phyloP scores from a whole-genome alignment of 768 basidiomycete species.

The Gymnopilus dilepis region DNA sequence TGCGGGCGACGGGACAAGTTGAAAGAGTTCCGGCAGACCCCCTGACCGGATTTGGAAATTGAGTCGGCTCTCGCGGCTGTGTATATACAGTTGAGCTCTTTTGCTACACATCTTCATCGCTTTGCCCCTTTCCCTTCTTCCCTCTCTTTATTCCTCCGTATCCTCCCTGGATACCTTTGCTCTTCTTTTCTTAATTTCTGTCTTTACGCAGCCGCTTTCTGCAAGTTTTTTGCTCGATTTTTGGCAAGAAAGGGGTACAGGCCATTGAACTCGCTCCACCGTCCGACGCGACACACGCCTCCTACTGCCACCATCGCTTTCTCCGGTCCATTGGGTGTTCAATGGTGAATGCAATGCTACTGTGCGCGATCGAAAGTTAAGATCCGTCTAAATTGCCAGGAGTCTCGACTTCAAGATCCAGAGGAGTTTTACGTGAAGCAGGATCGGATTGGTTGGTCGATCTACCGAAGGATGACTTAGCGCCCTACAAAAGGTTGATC shows the following conservation, averaged over 20 bases:
- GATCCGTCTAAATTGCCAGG: slow-evolving; percentile 47
- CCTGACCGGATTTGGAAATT: slow-evolving; percentile 32
- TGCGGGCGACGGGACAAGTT: background rate
- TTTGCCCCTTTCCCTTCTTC: slow-evolving; percentile 11
- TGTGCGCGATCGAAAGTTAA: slow-evolving; percentile 24
- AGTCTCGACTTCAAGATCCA: slow-evolving; percentile 81
- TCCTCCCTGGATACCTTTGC: slow-evolving; percentile 6
- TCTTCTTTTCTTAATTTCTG: slow-evolving; percentile 1
- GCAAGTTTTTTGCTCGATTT: background rate
- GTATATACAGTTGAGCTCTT: slow-evolving; percentile 25
- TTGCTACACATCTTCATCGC: slow-evolving; percentile 22
- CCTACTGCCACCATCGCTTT: slow-evolving; percentile 12
- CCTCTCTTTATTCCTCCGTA: slow-evolving; percentile 5
- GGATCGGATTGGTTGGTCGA: slow-evolving; percentile 84
- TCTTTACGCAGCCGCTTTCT: background rate
- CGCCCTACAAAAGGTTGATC: slow-evolving; percentile 3
- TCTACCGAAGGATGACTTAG: slow-evolving; percentile 6
- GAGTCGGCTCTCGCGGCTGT: slow-evolving; percentile 24
- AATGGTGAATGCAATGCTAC: slow-evolving; percentile 31
- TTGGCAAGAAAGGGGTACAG: slow-evolving; percentile 20
- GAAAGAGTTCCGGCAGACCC: slow-evolving; percentile 5
- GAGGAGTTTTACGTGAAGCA: slow-evolving; percentile 98
- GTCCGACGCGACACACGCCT: slow-evolving; percentile 31
- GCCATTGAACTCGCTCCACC: slow-evolving; percentile 8
- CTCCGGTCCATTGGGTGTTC: slow-evolving; percentile 12